phyloP scores from a whole-genome alignment of 2,329 filamentous ascomycete genomes.

The Sporothrix inflata region DNA sequence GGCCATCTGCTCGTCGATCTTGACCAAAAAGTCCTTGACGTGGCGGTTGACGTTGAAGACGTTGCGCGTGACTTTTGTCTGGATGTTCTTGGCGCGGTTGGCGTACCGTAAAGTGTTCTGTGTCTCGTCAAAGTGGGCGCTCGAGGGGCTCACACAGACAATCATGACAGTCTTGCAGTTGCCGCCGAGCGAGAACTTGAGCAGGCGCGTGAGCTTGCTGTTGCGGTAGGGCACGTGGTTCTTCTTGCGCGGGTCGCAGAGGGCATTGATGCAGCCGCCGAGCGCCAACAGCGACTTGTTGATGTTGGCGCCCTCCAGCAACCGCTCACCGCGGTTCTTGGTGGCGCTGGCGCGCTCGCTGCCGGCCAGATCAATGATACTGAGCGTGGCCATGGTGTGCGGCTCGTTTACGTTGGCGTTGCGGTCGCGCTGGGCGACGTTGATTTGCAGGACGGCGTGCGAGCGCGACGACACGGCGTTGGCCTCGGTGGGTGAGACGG shows the following conservation, averaged over 20 bases:
- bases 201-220: conserved; percentile 90
- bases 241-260: conserved; percentile 88
- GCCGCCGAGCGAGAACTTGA: conserved; percentile 95
- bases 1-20: conserved; percentile 98
- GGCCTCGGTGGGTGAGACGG: conserved; percentile 94
- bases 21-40: conserved; percentile 98
- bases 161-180: conserved; percentile 99
- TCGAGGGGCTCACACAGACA: conserved; percentile 95
- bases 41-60: conserved; percentile 99
- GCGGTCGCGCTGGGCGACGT: conserved; percentile 89
- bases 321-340: conserved; percentile 89
- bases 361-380: conserved; percentile 95
- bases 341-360: conserved; percentile 96
- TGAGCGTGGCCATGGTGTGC: conserved; percentile 96
- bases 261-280: conserved; percentile 96
- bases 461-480: conserved; percentile 97
- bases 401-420: conserved; percentile 92
- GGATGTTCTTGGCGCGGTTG: conserved; percentile 98
- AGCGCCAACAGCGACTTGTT: conserved; percentile 96
- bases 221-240: conserved; percentile 98
- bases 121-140: conserved; percentile 95
- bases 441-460: conserved; percentile 96
- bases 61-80: conserved; percentile 98
- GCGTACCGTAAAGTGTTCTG: conserved; percentile 98
- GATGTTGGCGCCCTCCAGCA: conserved; percentile 96